Base-by-base conservation (phyloP, 148 eudicot species). In the Persicaria tinctoria region DNA sequence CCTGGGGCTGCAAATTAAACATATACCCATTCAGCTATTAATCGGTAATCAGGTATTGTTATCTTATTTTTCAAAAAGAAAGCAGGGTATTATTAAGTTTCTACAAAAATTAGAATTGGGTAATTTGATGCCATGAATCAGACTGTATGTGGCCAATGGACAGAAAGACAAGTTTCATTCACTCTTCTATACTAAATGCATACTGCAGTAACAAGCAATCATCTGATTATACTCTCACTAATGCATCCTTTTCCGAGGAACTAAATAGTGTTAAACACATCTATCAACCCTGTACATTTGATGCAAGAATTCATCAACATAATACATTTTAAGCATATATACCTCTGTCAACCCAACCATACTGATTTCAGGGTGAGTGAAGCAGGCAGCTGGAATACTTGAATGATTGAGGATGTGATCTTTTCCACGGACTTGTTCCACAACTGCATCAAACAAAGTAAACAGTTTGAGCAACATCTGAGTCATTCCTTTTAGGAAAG, bases 281-380 rank as follows among this genome's bases (percentile, higher is more conserved):
- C 3, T 56, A n/a, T 56, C 62, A 56, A 23, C 27, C 62, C 17
- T 56, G 62, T 23, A 60, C 9, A 50, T 9, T 50, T 8, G 53
- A 50, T 12, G 12, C 53, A 9, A 50, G 53, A 5, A 8, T 9
- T 50, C 53, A 50, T 50, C 53, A 50, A 9, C 53, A 60, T 20
- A 20, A 1, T 60, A 2, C 6, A 11, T 68, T 38, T 45, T 7
- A 38, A 32, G 51, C 49, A 62, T 10, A 54, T 59, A 84, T 81
- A 94, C 98, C 97, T 95, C 99, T 10, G 99, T 95, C 70, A 89
- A 81, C 78, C 99, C 99, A 83, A 96, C 99, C 94, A 96, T 89
- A 83, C 99, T 96, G 81, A 96, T 96, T 83, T 95, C 99, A 77
- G 99, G 99, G 86, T 96, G 99, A 70, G 99, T 96, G 80, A 96